Evolutionary conservation across 2,329 filamentous ascomycete species (phyloP).

Genomic region (Ophiostoma sp.): DNA sequence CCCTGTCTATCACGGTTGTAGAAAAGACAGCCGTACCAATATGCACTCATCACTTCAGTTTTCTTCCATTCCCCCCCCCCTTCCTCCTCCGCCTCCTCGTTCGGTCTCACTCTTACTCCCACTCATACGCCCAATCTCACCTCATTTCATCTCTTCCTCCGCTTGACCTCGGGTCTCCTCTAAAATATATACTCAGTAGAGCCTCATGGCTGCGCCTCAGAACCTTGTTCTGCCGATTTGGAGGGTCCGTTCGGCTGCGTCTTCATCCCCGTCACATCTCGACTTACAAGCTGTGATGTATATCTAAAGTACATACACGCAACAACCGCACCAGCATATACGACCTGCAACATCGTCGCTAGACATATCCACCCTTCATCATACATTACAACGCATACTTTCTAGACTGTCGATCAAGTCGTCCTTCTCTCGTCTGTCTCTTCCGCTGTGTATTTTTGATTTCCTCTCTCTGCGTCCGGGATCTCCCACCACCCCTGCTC

Average conservation of each 20-base stretch:
- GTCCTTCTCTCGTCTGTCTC: too few relatives aligned
- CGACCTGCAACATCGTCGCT: not conserved
- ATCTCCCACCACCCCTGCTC: not conserved
- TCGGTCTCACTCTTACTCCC: too few relatives aligned
- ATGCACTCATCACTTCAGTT: too few relatives aligned
- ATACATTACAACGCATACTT: not conserved
- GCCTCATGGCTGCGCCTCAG: constrained; percentile 4
- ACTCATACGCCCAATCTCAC: not conserved
- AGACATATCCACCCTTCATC: not conserved
- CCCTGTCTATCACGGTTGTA: too few relatives aligned
- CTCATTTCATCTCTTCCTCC: not conserved
- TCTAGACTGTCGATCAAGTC: too few relatives aligned
- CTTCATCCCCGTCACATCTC: not conserved
- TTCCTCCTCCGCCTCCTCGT: too few relatives aligned
- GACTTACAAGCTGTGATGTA: constrained; percentile 5
- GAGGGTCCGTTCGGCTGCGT: not conserved
- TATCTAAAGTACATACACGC: not conserved
- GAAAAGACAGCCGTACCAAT: too few relatives aligned
- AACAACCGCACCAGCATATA: not conserved
- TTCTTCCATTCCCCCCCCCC: too few relatives aligned
- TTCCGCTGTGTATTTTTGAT: too few relatives aligned
- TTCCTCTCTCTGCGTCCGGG: not conserved
- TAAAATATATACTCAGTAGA: not conserved
- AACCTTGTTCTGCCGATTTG: constrained; percentile 1
- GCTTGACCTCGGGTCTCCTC: not conserved